Base-by-base conservation (phyloP, 1,139 yeast species). In the Blastobotrys apis region DNA sequence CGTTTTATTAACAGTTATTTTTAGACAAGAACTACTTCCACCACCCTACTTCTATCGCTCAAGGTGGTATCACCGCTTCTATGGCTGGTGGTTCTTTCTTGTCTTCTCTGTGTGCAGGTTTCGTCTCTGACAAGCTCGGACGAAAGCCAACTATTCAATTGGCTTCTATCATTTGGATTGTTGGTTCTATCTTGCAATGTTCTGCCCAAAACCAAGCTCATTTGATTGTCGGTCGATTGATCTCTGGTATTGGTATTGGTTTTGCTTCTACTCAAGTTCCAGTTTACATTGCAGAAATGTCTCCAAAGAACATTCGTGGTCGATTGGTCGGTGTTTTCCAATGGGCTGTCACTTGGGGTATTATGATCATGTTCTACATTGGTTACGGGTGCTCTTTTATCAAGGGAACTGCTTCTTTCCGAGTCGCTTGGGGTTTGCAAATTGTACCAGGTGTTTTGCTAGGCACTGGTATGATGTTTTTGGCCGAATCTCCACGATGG, bases 41-140 rank as follows among this genome's bases (percentile, higher is more conserved):
- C 46, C 37, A 55, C 47, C 64, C 68, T 19, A 47, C 53, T 40
- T 55, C 67, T 5, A 67, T 85, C 41, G 72, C 88, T 0, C 81
- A 79, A 51, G 95, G 96, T 37, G 85, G 90, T 52, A 86, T 90
- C 57, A 90, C 97, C 0, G 84, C 95, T 21, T 90, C 97, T n/a
- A 90, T 96, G 44, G 84, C 97, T 1, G 75, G 90, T 41, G 97
- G 97, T 48, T 96, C 97, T 4, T 72, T 90, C 52, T 66, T 63
- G 2, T 67, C 66, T 6, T 63, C 68, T 8, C 44, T 65, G 6
- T 45, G 47, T 19, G 55, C 70, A 10, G 70, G 71, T 30, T 48
- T 50, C 34, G 23, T 66, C 5, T 94, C 95, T 37, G 95, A 90
- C 62, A 59, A 73, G 31, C 62, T 82, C 41, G 97, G 97, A 37